Conservation (phyloP, 163 green algal genomes). For the Coccomyxa subellipsoidea region DNA sequence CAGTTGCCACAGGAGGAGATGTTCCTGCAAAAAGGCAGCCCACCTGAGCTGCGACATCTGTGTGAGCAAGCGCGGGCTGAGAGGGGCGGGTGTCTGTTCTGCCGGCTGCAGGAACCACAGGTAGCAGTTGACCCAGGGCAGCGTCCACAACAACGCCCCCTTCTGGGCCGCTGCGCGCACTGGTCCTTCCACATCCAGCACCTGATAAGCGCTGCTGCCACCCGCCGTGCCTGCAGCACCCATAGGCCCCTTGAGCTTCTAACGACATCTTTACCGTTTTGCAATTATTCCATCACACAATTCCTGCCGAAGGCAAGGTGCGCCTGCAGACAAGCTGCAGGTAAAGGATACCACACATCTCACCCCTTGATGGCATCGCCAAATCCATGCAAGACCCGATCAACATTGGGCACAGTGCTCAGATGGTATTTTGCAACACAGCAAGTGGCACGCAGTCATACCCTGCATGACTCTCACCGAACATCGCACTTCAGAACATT, state of each 20-base stretch:
- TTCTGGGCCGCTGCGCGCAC: slow-evolving; percentile 18
- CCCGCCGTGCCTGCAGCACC: not conserved
- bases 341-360: too few relatives aligned
- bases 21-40: not conserved
- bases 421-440: too few relatives aligned
- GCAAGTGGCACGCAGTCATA: too few relatives aligned
- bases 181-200: slow-evolving; percentile 36
- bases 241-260: not conserved
- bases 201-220: not conserved
- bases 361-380: too few relatives aligned
- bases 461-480: too few relatives aligned
- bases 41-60: not conserved
- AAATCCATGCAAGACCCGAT: too few relatives aligned
- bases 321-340: too few relatives aligned
- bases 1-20: not conserved
- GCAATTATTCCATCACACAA: slow-evolving; percentile 4
- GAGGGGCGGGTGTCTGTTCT: not conserved
- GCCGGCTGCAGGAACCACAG: slow-evolving; percentile 35
- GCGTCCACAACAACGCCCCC: slow-evolving; percentile 25
- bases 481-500: too few relatives aligned
- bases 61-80: not conserved
- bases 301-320: too few relatives aligned
- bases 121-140: slow-evolving; percentile 47
- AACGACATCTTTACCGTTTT: not conserved
- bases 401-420: not conserved